phyloP scores from a whole-genome alignment of 768 basidiomycete genomes.

The Epithele typhae region DNA sequence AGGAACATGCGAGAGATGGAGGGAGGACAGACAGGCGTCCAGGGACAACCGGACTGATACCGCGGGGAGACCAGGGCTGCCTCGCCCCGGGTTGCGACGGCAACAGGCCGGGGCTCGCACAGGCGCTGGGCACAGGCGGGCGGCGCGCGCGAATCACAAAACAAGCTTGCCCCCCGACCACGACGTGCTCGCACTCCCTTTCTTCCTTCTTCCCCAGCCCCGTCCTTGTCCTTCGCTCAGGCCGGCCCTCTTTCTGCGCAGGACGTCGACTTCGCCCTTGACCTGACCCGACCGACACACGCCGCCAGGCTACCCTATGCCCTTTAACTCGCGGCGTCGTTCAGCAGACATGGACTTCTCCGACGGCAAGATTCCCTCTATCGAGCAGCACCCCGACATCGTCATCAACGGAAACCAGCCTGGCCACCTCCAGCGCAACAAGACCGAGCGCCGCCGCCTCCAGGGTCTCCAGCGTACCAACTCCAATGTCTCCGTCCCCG shows the following conservation, averaged over 20 bases:
- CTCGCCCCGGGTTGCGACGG: slow-evolving; percentile 12
- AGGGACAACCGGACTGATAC: neutral
- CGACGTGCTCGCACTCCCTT: slow-evolving; percentile 12
- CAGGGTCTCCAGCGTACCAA: slow-evolving; percentile 77
- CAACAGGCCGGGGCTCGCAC: slow-evolving; percentile 9
- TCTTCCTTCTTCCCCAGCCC: slow-evolving; percentile 8
- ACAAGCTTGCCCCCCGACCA: slow-evolving; percentile 11
- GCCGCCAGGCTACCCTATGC: slow-evolving; percentile 20
- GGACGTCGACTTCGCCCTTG: slow-evolving; percentile 23
- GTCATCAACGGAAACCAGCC: slow-evolving; percentile 27
- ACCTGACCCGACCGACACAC: slow-evolving; percentile 4
- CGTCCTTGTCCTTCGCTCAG: slow-evolving; percentile 30
- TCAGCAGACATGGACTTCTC: slow-evolving; percentile 67
- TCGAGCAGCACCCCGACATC: slow-evolving; percentile 49
- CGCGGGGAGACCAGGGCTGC: neutral
- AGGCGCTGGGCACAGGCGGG: neutral
- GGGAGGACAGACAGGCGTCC: too few relatives aligned
- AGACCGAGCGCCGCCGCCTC: slow-evolving; percentile 74
- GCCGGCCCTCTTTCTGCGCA: slow-evolving; percentile 40
- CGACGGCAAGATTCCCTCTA: slow-evolving; percentile 41
- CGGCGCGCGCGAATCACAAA: slow-evolving; percentile 14
- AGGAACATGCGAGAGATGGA: too few relatives aligned
- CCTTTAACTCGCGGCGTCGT: slow-evolving; percentile 36
- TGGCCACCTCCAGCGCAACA: slow-evolving; percentile 73
- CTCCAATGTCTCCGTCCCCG: slow-evolving; percentile 29